Base-by-base conservation (phyloP, 345 rosid species). In the Murraya koenigii region DNA sequence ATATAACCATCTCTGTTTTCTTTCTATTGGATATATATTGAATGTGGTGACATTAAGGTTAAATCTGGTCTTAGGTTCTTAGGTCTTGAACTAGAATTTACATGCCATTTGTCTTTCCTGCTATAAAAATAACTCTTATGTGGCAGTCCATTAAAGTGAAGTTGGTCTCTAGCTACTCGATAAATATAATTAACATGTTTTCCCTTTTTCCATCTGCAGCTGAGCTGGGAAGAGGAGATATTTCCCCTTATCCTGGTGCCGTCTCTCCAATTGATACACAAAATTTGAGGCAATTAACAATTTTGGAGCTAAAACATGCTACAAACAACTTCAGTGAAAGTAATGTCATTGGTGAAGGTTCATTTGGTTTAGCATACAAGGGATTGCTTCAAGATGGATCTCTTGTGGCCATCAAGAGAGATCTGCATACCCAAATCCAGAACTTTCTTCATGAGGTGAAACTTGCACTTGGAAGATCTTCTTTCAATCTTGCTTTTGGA, bases 351-450 rank as follows among this genome's bases (percentile, higher is more conserved):
- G 88, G 90, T 41, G 88, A 85, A 81, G 87, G 88, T 26, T 60
- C 72, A 64, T 85, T 83, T 7, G 88, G 90, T 61, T 72, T 83
- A 55, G 88, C 80, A 36, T 83, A 83, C 36, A 85, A 83, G 75
- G 90, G 88, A 63, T 54, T 87, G 66, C 90, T 85, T 75, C 87
- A 75, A 66, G 85, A 87, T 75, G 88, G 90, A 66, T 78, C 90
- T 44, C 74, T 85, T 25, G 88, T 85, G 26, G 87, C 85, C 22
- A 82, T 87, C 76, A 87, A 87, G 83, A 79, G 88, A 80, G 71
- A 49, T 67, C 36, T 82, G 14, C 69, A 81, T 25, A 69, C 71
- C 58, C 84, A 74, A 1, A 55, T 69, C 70, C 82, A n/a, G 11
- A 39, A 78, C 56, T 78, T 85, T 25, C 54, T 76, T 72, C 72